phyloP scores from a whole-genome alignment of 345 rosid species.

The Ricinus communis region DNA sequence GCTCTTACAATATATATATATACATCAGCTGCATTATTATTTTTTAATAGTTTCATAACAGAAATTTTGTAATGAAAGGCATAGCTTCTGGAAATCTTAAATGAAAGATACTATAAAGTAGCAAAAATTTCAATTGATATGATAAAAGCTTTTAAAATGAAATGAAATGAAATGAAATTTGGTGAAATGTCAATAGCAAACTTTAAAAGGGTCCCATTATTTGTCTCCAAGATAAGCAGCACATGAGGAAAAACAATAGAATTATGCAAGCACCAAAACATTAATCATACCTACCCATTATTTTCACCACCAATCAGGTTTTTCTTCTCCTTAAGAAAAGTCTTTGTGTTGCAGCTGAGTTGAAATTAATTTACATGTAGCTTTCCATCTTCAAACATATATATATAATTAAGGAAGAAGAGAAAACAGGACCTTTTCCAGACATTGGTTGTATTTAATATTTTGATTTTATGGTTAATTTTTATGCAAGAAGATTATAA shows the following conservation, averaged over 20 bases:
- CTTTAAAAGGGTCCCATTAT: constrained; percentile 14
- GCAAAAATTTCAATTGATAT: background rate
- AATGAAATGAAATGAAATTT: constrained; percentile 23
- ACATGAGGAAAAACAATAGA: constrained; percentile 14
- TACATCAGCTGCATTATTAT: too few relatives aligned
- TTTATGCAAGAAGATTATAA: too few relatives aligned
- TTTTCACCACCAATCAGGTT: constrained; percentile 12
- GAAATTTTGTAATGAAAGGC: background rate
- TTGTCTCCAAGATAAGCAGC: constrained; percentile 26
- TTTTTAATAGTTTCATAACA: background rate
- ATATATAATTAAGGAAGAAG: background rate
- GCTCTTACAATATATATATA: too few relatives aligned
- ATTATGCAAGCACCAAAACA: constrained; percentile 1
- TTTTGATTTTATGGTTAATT: too few relatives aligned
- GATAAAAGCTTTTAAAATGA: constrained; percentile 17
- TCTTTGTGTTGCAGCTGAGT: background rate
- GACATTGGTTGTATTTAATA: too few relatives aligned
- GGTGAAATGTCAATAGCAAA: constrained; percentile 29
- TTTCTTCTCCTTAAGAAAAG: constrained; percentile 5
- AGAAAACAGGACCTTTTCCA: background rate
- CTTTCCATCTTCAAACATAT: constrained; percentile 1
- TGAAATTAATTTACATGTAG: background rate
- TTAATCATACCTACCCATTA: constrained; percentile 25
- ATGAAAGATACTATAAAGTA: background rate
- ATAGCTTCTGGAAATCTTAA: background rate